A percentile compares a stretch with the other conserved stretches of the same genome.
Conservation (phyloP, 306 rosid species). For the Quercus engelmannii region DNA sequence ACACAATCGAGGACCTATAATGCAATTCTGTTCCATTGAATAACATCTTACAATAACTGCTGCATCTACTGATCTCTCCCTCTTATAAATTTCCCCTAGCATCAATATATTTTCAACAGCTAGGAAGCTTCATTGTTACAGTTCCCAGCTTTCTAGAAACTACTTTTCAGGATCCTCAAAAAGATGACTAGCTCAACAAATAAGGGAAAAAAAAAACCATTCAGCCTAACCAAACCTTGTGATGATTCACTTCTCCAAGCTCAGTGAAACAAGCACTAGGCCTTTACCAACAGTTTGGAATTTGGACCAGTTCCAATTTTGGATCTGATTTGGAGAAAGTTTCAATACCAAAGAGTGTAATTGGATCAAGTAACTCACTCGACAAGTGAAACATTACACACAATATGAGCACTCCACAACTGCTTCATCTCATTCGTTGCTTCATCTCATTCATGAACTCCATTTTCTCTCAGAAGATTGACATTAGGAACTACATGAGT, state of each 20-base stretch:
- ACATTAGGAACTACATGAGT: not conserved
- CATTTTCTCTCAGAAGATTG: slow-evolving; percentile 1
- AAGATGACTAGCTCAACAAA: no score
- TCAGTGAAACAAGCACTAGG: not conserved
- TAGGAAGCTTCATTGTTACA: no score
- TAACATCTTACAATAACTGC: not conserved
- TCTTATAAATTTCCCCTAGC: not conserved
- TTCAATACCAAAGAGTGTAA: no score
- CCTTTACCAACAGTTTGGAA: not conserved
- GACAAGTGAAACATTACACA: no score
- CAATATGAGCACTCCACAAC: no score
- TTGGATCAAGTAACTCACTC: no score
- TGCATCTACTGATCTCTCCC: not conserved
- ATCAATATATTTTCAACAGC: no score
- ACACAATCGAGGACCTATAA: not conserved
- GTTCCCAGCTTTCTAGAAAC: no score
- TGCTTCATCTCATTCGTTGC: no score
- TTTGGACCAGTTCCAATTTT: no score
- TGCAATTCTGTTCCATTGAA: not conserved
- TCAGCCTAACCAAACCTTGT: slow-evolving; percentile 24
- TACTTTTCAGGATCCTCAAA: no score
- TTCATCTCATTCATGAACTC: not conserved
- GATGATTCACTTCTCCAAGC: slow-evolving; percentile 38
- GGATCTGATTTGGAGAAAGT: no score
- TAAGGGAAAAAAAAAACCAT: not conserved